phyloP scores from a whole-genome alignment of 2,329 filamentous ascomycete genomes.

The Pseudocercospora eumusae region DNA sequence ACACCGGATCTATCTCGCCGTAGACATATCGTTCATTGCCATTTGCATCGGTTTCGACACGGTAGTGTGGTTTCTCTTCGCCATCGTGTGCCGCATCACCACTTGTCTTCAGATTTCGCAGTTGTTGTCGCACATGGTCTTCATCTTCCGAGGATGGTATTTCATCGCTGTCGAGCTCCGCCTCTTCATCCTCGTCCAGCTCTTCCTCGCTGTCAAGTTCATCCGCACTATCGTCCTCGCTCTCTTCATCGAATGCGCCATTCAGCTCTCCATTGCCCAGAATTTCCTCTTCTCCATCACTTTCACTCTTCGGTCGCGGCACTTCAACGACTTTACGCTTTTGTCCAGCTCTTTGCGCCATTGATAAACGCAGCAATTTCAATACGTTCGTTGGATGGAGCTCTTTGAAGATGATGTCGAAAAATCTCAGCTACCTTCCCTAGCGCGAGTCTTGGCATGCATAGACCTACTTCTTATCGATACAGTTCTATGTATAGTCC shows the following conservation, averaged over 20 bases:
- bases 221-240: conserved; percentile 41
- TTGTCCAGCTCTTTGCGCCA: conserved; percentile 40
- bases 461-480: background rate
- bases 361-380: conserved; percentile 14
- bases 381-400: background rate
- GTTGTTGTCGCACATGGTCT: conserved; percentile 48
- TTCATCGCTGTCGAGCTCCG: conserved; percentile 44
- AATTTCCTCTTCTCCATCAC: conserved; percentile 41
- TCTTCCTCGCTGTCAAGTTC: conserved; percentile 32
- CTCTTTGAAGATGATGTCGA: background rate
- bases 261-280: conserved; percentile 39
- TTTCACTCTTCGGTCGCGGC: conserved; percentile 32
- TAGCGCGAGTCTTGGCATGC: conserved; percentile 1
- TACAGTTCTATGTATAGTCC: too few species aligned
- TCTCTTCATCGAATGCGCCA: conserved; percentile 36
- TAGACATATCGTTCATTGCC: conserved; percentile 90
- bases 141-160: conserved; percentile 44
- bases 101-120: conserved; percentile 46
- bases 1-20: conserved; percentile 87
- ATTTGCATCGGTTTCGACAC: conserved; percentile 77
- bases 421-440: conserved; percentile 7
- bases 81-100: conserved; percentile 26
- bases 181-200: conserved; percentile 30
- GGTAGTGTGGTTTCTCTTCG: conserved; percentile 54
- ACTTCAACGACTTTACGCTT: conserved; percentile 49